These are phyloP conservation scores for Cryphonectria japonica DNA, from an alignment of 2,329 filamentous ascomycete genomes.

Conservation along the genomic window DNA sequence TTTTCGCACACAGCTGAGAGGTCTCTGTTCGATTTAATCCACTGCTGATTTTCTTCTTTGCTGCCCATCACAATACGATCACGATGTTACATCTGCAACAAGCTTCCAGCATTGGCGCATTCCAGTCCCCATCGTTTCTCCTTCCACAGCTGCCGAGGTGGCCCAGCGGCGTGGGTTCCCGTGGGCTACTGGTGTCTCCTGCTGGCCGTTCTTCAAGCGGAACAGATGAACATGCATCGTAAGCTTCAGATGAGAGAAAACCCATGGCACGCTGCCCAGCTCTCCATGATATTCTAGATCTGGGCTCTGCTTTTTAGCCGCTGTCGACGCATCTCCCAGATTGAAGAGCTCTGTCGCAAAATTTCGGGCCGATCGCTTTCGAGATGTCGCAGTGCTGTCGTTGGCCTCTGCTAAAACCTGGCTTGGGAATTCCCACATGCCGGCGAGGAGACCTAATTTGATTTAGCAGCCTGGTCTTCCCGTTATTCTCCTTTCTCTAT, in stretches of 20 bases:
- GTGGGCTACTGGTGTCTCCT: conserved; percentile 4
- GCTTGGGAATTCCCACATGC: conserved; percentile 62
- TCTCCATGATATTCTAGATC: conserved; percentile 43
- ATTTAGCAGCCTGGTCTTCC: background rate
- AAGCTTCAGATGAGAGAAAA: conserved; percentile 60
- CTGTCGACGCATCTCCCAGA: conserved; percentile 17
- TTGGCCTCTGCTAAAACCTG: conserved; percentile 38
- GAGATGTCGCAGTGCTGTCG: conserved; percentile 36
- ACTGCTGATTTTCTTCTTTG: background rate
- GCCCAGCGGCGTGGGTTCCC: conserved; percentile 41
- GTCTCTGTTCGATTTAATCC: background rate
- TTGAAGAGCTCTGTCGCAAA: conserved; percentile 40
- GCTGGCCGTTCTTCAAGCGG: conserved; percentile 36
- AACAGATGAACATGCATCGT: conserved; percentile 62
- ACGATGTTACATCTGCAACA: conserved; percentile 30
- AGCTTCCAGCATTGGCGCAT: conserved; percentile 62
- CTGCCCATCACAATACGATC: background rate
- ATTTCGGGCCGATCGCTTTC: conserved; percentile 42
- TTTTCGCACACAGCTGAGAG: background rate
- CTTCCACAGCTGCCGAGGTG: conserved; percentile 46
- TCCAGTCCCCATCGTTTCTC: conserved; percentile 60
- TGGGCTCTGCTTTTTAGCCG: background rate
- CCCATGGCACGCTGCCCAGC: conserved; percentile 59
- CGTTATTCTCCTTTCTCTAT: background rate
- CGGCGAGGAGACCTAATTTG: conserved; percentile 49